These are phyloP conservation scores for Samsoniella hepiali DNA, from an alignment of 2,329 filamentous ascomycete genomes.

Conservation along the genomic window DNA sequence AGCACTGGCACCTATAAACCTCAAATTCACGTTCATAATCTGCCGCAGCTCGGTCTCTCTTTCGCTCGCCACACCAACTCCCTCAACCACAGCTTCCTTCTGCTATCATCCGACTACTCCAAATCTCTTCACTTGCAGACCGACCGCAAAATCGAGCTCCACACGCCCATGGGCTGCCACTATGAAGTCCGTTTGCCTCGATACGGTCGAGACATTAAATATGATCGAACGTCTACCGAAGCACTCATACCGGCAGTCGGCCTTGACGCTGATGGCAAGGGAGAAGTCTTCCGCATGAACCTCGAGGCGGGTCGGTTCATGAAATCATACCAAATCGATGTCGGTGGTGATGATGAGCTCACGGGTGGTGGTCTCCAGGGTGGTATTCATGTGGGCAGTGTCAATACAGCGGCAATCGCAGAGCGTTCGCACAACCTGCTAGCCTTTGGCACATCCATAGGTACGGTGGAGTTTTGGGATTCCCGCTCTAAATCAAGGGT, in stretches of 20 bases:
- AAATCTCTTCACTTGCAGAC: conserved; percentile 93
- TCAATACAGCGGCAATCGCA: conserved; percentile 84
- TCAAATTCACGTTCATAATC: conserved; percentile 86
- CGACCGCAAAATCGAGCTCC: conserved; percentile 88
- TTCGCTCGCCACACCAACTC: conserved; percentile 89
- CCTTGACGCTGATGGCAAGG: conserved; percentile 77
- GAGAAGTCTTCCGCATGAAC: conserved; percentile 91
- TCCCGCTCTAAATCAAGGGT: conserved; percentile 77
- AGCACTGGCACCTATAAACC: conserved; percentile 74
- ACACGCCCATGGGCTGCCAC: conserved; percentile 83
- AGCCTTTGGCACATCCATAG: conserved; percentile 89
- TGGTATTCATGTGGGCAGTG: conserved; percentile 77
- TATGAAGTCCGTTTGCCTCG: conserved; percentile 86
- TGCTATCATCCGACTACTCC: conserved; percentile 86
- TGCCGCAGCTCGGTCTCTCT: conserved; percentile 89
- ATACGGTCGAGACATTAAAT: conserved; percentile 86
- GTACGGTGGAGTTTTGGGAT: conserved; percentile 98
- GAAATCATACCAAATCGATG: conserved; percentile 87
- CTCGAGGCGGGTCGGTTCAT: conserved; percentile 90
- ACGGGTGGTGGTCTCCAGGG: conserved; percentile 79
- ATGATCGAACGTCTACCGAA: conserved; percentile 78
- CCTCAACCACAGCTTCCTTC: conserved; percentile 84
- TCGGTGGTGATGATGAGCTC: conserved; percentile 74
- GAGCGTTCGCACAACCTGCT: conserved; percentile 85
- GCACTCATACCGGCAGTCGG: conserved; percentile 85